These are phyloP conservation scores for Mucor piriformis DNA, from an alignment of 371 early-diverging fungal species.

Conservation along the genomic window DNA sequence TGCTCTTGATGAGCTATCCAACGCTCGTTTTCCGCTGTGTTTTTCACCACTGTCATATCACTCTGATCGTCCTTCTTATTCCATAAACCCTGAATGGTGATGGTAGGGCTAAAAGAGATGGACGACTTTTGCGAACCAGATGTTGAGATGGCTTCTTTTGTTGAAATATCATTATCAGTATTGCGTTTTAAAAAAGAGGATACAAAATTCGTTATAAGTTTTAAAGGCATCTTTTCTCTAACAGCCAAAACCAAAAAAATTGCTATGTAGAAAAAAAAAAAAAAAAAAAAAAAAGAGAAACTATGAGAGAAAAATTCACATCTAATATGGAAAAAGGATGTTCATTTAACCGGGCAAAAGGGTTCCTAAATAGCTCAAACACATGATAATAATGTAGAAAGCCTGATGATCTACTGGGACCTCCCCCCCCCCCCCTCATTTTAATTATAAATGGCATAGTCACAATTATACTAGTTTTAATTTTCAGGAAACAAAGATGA, in stretches of 20 bases:
- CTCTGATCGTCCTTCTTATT: constrained; percentile 28
- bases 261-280: background rate
- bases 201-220: constrained; percentile 36
- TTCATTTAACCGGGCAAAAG: too few relatives aligned
- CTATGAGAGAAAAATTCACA: too few relatives aligned
- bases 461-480: too few relatives aligned
- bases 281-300: background rate
- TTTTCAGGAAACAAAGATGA: too few relatives aligned
- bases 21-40: constrained; percentile 12
- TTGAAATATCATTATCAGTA: constrained; percentile 5
- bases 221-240: constrained; percentile 32
- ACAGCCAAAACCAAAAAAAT: too few relatives aligned
- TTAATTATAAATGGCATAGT: too few relatives aligned
- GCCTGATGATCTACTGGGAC: too few relatives aligned
- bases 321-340: too few relatives aligned
- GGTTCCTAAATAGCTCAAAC: too few relatives aligned
- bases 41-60: constrained; percentile 18
- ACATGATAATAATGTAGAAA: too few relatives aligned
- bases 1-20: constrained; percentile 35
- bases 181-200: constrained; percentile 31
- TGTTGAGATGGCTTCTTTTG: constrained; percentile 13
- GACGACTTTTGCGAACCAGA: constrained; percentile 16
- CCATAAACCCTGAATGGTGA: constrained; percentile 32
- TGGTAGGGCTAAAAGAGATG: constrained; percentile 41
- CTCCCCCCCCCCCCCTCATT: too few relatives aligned